These are phyloP conservation scores for Magnusiomyces sp. DNA, from an alignment of 1,139 yeast species.

Conservation along the genomic window DNA sequence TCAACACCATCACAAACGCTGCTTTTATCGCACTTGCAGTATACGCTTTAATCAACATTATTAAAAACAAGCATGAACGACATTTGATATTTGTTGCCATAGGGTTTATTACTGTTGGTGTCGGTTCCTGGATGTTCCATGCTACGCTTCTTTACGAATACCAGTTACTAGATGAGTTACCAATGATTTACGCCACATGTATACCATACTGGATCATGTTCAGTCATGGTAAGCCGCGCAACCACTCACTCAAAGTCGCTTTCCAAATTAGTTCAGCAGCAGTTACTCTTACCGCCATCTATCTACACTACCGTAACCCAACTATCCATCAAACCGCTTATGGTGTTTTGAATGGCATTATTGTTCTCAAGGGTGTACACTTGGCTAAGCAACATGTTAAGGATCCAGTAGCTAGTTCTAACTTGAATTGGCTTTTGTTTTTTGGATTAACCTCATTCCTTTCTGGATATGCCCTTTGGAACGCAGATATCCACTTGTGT, in stretches of 20 bases:
- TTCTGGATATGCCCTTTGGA: conserved; percentile 74
- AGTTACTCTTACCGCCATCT: conserved; percentile 51
- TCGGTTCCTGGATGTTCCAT: conserved; percentile 92
- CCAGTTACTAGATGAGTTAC: conserved; percentile 88
- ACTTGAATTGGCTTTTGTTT: conserved; percentile 47
- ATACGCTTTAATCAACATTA: conserved; percentile 57
- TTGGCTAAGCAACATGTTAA: conserved; percentile 47
- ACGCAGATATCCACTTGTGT: conserved; percentile 77
- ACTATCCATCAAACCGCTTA: conserved; percentile 80
- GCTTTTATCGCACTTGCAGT: conserved; percentile 56
- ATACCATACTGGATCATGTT: conserved; percentile 88
- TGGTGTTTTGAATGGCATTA: conserved; percentile 52
- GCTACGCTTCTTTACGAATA: conserved; percentile 86
- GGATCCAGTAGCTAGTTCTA: conserved; percentile 39
- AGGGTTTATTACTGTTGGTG: conserved; percentile 82
- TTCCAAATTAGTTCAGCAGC: conserved; percentile 35
- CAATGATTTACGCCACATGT: conserved; percentile 96
- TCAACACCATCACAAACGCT: conserved; percentile 73
- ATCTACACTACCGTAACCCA: conserved; percentile 67
- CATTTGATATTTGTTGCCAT: conserved; percentile 63
- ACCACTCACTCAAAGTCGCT: conserved; percentile 31
- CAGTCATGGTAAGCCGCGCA: conserved; percentile 46
- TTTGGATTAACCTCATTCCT: conserved; percentile 59
- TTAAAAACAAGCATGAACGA: conserved; percentile 51
- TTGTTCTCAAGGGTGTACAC: conserved; percentile 47